Evolutionary conservation across 2,329 filamentous ascomycete species (phyloP).

Genomic region (Trichoderma atroviride): DNA sequence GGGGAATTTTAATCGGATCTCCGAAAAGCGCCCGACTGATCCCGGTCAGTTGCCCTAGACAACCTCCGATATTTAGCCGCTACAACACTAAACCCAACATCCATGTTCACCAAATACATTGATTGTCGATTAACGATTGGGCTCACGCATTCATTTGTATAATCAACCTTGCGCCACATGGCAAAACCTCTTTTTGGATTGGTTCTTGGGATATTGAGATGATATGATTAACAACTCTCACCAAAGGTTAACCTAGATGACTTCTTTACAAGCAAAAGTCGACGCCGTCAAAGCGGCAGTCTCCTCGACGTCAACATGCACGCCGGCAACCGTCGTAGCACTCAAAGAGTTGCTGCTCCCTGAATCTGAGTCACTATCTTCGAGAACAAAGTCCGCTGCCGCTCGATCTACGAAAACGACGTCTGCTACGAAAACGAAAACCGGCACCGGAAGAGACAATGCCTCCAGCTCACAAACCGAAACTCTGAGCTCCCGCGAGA

Average conservation of each 20-base stretch:
- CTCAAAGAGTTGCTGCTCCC: constrained; percentile 51
- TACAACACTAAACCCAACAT: constrained; percentile 15
- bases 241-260: constrained; percentile 41
- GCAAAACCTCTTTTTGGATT: constrained; percentile 34
- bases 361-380: constrained; percentile 37
- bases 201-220: constrained; percentile 31
- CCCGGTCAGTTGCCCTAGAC: constrained; percentile 41
- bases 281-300: constrained; percentile 59
- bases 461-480: constrained; percentile 31
- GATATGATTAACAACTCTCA: constrained; percentile 39
- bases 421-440: constrained; percentile 35
- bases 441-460: constrained; percentile 29
- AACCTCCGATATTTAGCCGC: constrained; percentile 42
- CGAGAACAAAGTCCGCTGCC: constrained; percentile 34
- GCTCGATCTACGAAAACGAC: constrained; percentile 35
- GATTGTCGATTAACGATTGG: constrained; percentile 16
- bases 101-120: constrained; percentile 11
- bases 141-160: constrained; percentile 29
- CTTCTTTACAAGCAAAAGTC: constrained; percentile 47
- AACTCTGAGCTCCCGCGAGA: constrained; percentile 51
- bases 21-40: constrained; percentile 12
- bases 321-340: constrained; percentile 50
- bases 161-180: constrained; percentile 31
- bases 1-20: constrained; percentile 14
- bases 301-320: constrained; percentile 57